phyloP scores from a whole-genome alignment of 2,329 filamentous ascomycete species.

The Dothidotthia symphoricarpi region DNA sequence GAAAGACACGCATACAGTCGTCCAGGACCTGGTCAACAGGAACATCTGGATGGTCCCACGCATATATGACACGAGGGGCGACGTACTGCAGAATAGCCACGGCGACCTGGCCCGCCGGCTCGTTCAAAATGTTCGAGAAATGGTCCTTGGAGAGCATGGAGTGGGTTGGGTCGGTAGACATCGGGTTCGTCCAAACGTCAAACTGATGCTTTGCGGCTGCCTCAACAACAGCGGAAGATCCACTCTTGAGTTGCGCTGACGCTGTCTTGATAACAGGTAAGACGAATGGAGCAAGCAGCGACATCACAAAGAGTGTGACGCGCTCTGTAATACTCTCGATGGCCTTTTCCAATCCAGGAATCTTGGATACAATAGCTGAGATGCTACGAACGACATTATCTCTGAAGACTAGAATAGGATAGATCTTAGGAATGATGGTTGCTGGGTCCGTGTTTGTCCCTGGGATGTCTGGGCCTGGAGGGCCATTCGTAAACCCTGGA shows the following conservation, averaged over 20 bases:
- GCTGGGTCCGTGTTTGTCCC: slow-evolving; percentile 74
- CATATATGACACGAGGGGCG: slow-evolving; percentile 83
- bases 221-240: slow-evolving; percentile 69
- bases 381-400: slow-evolving; percentile 91
- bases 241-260: slow-evolving; percentile 79
- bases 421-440: slow-evolving; percentile 64
- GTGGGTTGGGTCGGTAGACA: slow-evolving; percentile 51
- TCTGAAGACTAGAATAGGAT: slow-evolving; percentile 89
- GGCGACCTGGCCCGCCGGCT: slow-evolving; percentile 50
- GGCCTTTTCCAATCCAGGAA: slow-evolving; percentile 84
- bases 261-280: slow-evolving; percentile 87
- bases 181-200: slow-evolving; percentile 50
- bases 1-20: slow-evolving; percentile 80
- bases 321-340: slow-evolving; percentile 93
- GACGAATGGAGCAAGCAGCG: slow-evolving; percentile 86
- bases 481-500: slow-evolving; percentile 47
- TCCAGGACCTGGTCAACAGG: slow-evolving; percentile 79
- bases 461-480: slow-evolving; percentile 58
- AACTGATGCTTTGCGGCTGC: slow-evolving; percentile 52
- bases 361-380: slow-evolving; percentile 80
- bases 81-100: slow-evolving; percentile 73
- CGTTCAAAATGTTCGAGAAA: slow-evolving; percentile 52
- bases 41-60: slow-evolving; percentile 85
- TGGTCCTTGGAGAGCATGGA: slow-evolving; percentile 54
- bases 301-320: slow-evolving; percentile 86